Evolutionary conservation across 495 filamentous ascomycete species (phyloP).

Genomic region (Apiosordaria backusii): DNA sequence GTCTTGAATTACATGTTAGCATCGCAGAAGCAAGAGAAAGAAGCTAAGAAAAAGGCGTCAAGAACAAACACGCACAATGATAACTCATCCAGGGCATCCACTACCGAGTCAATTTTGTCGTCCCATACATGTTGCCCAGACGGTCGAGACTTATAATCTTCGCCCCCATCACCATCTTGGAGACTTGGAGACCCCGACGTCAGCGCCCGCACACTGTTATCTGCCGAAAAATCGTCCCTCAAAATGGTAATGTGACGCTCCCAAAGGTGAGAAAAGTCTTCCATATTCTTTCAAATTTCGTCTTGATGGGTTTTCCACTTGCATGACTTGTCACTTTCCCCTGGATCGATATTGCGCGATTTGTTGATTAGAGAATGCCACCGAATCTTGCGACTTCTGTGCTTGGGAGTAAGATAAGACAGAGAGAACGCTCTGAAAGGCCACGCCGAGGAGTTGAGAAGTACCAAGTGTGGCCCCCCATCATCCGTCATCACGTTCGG

Average conservation of each 20-base stretch:
- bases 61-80: conserved; percentile 2
- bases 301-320: neutral
- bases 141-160: neutral
- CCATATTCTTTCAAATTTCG: neutral
- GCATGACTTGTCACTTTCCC: neutral
- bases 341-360: neutral
- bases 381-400: neutral
- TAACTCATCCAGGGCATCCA: conserved; percentile 26
- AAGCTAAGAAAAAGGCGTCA: neutral
- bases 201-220: conserved; percentile 14
- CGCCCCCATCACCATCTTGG: neutral
- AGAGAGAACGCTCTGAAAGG: conserved; percentile 2
- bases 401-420: neutral
- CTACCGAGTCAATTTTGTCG: conserved; percentile 23
- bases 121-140: conserved; percentile 18
- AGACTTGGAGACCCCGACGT: conserved; percentile 8
- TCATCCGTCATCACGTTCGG: neutral
- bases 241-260: conserved; percentile 18
- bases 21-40: neutral
- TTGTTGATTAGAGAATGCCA: neutral
- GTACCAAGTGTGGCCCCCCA: neutral
- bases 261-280: conserved; percentile 22
- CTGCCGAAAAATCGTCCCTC: conserved; percentile 16
- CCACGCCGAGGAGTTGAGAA: neutral
- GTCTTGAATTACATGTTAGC: conserved; percentile 11